Conservation (phyloP, 257 asterid genomes). For the Nicotiana attenuata region DNA sequence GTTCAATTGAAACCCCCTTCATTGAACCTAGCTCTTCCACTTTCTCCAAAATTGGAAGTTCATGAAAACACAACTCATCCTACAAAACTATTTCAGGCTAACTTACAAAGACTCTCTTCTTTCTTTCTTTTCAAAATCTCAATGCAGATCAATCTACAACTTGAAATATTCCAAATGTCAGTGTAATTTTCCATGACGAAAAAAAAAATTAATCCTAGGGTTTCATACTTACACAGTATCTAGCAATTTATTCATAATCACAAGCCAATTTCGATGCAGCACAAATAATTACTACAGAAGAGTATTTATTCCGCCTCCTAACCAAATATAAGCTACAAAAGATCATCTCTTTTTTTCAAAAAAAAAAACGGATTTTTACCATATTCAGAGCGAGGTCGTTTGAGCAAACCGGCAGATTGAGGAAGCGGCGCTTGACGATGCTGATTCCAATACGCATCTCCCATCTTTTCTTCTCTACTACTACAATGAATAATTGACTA, state of each 20-base stretch:
- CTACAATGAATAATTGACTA: neutral
- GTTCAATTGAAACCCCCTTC: neutral
- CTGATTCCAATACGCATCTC: slow-evolving; percentile 38
- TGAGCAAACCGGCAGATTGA: slow-evolving; percentile 28
- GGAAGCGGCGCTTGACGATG: slow-evolving; percentile 23
- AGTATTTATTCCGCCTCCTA: no score
- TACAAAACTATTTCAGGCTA: neutral
- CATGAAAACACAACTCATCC: neutral
- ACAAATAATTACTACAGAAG: neutral
- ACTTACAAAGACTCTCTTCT: neutral
- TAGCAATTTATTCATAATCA: neutral
- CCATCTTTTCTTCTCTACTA: slow-evolving; percentile 31
- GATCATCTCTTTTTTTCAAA: no score
- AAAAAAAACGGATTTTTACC: slow-evolving; percentile 16
- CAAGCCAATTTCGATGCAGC: neutral
- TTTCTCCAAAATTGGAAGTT: neutral
- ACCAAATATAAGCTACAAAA: neutral
- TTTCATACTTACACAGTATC: neutral
- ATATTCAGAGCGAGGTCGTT: slow-evolving; percentile 41
- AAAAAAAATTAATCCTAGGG: neutral
- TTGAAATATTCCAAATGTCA: neutral
- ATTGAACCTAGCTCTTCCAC: neutral
- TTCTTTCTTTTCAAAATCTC: neutral
- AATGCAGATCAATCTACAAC: neutral
- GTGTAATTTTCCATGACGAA: neutral